Evolutionary conservation across 2,329 filamentous ascomycete species (phyloP).

Genomic region (Bimuria novae-zelandiae): DNA sequence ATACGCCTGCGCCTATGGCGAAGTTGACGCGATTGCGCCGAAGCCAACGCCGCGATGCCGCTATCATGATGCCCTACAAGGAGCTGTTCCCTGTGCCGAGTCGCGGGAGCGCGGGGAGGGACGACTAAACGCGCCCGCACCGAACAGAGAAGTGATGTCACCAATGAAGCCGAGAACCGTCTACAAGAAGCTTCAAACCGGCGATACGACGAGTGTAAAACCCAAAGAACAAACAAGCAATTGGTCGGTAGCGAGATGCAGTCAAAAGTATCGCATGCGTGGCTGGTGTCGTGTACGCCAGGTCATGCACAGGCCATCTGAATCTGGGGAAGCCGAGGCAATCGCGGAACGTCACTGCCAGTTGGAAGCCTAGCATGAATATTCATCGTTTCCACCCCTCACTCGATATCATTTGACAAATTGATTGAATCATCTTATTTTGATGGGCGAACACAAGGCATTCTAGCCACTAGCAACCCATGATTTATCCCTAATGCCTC

Average conservation of each 20-base stretch:
- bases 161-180: no score
- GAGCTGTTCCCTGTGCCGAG: background rate
- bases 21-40: conserved; percentile 88
- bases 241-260: background rate
- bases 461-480: no score
- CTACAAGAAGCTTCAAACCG: no score
- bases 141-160: background rate
- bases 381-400: no score
- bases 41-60: conserved; percentile 85
- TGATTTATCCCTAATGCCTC: no score
- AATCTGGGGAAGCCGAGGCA: conserved; percentile 9
- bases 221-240: no score
- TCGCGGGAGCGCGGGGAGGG: conserved; percentile 3
- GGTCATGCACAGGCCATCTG: background rate
- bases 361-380: background rate
- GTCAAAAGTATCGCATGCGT: background rate
- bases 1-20: conserved; percentile 82
- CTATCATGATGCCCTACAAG: conserved; percentile 58
- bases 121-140: background rate
- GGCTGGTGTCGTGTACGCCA: background rate
- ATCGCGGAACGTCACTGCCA: background rate
- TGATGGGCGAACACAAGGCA: no score
- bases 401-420: no score
- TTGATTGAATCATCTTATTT: no score
- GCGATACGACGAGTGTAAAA: no score